A percentile compares a stretch with the other conserved stretches of the same genome.
Conservation (phyloP, 1,284 basidiomycete species). For the Pseudozyma tsukubaensis region DNA sequence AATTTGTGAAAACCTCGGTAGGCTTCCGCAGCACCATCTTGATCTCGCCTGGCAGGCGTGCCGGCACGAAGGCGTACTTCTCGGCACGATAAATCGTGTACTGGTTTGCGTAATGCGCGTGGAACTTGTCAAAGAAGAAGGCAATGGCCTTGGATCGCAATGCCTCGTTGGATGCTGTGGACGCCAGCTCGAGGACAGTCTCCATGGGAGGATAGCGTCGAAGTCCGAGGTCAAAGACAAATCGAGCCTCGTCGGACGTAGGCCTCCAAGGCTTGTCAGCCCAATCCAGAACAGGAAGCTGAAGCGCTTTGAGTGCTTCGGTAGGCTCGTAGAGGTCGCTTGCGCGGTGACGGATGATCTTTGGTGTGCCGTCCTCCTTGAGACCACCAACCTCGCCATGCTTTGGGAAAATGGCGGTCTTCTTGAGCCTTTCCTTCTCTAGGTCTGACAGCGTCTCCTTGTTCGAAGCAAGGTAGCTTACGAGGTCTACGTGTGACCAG, state of each 20-base stretch:
- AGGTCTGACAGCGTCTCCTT: slow-evolving; percentile 77
- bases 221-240: slow-evolving; percentile 84
- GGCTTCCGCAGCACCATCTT: slow-evolving; percentile 76
- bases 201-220: slow-evolving; percentile 79
- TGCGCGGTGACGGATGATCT: slow-evolving; percentile 59
- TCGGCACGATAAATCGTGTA: slow-evolving; percentile 54
- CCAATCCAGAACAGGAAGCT: slow-evolving; percentile 89
- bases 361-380: slow-evolving; percentile 58
- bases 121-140: slow-evolving; percentile 62
- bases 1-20: slow-evolving; percentile 80
- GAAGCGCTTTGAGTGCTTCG: slow-evolving; percentile 79
- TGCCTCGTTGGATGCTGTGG: slow-evolving; percentile 19
- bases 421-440: slow-evolving; percentile 79
- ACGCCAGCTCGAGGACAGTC: slow-evolving; percentile 70
- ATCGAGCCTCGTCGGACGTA: slow-evolving; percentile 75
- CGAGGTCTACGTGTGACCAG: slow-evolving; percentile 70
- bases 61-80: slow-evolving; percentile 79
- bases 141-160: slow-evolving; percentile 53
- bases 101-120: slow-evolving; percentile 48
- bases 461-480: slow-evolving; percentile 80
- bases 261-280: slow-evolving; percentile 71
- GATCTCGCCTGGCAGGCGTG: slow-evolving; percentile 70
- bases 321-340: slow-evolving; percentile 79
- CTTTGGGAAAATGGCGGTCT: slow-evolving; percentile 82
- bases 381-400: slow-evolving; percentile 71